Base-by-base conservation (phyloP, 2,329 filamentous ascomycete species). In the Monosporascus sp. region DNA sequence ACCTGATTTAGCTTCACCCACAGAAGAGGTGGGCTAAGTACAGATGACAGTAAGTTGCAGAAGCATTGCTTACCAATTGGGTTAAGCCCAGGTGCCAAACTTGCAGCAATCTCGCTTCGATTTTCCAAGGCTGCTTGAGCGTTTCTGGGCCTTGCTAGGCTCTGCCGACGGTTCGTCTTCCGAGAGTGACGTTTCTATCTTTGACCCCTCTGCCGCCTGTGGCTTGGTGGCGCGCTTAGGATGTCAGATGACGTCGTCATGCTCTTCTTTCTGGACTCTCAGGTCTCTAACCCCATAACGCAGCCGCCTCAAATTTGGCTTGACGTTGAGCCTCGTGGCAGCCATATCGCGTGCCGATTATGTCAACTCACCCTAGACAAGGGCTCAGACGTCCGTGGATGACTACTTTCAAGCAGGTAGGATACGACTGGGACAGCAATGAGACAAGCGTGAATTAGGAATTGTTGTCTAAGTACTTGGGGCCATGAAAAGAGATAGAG, bases 201-300 rank as follows among this genome's bases (percentile, higher is more conserved):
- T 44, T 24, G 20, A 3, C 15, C 27, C 25, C 39, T 14, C n/a
- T n/a, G 38, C 2, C 9, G 17, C 39, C 27, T 18, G 31, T 6
- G 22, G 41, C 6, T 46, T 17, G 17, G 20, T 24, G 18, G 15
- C 22, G 47, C 45, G 20, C 20, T 41, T 31, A 36, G 14, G 35
- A 27, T 46, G 43, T 15, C 15, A 46, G 6, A 50, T 45, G 35
- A 60, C 44, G 20, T 60, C 58, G 11, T 59, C 57, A 3, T 51
- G 14, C 41, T 59, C 56, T 3, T 52, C 54, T 45, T 45, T 59
- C 56, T n/a, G 54, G 55, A 22, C 54, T 57, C 14, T 60, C 58
- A 24, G 55, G 55, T 52, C 51, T 50, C 58, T 55, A 60, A 48
- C 18, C 36, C 24, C 55, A 57, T 5, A 50, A 22, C 17, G 52